Evolutionary conservation across 495 filamentous ascomycete genomes (phyloP), one percentile per base, ranked within the genome.

Genomic region (Aspergillus nidulans): DNA sequence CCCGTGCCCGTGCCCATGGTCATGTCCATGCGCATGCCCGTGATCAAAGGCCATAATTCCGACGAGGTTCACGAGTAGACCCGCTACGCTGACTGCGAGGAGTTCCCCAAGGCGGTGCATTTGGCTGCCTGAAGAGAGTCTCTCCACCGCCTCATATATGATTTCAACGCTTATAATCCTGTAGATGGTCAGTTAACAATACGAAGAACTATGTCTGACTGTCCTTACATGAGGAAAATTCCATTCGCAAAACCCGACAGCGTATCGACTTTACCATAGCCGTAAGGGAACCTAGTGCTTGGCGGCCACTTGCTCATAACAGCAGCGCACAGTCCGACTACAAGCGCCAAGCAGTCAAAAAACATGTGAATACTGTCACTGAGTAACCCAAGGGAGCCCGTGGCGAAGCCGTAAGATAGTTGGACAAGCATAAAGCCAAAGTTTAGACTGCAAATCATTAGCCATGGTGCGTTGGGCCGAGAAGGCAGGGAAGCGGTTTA

Each of bases 341-440:
- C 85, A 19, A 99, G 79, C 18, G 94, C 94, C 13, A 96, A 80
- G 59, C 94, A 99, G 69, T 99, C 94, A 59, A 99, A 99, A 66
- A 99, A 95, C 94, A 99, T 99, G 70, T 99, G 94, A 56, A 99
- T 95, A 64, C 90, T 96, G 69, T 99, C 94, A 60, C 90, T 96
- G 4, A 99, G 84, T 3, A 99, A 78, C 1, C 94, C 94, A 6
- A 99, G 78, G 1, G 95, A 97, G 51, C 94, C 91, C 6, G 91
- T 96, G 12, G 90, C 66, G 59, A 94, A 91, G 28, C 94, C 94
- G 64, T 99, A 99, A 28, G 89, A 88, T 18, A 92, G 86, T 64
- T 99, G 94, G 2, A 97, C 83, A 13, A 90, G 74, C 94, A 99
- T 99, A 68, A 99, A 99, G 1, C 74, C 73, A 51, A 99, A 91